Percentiles rank a stretch among this genome's conserved stretches.
phyloP scores from a whole-genome alignment of 306 rosid species.

The Mucuna pruriens region DNA sequence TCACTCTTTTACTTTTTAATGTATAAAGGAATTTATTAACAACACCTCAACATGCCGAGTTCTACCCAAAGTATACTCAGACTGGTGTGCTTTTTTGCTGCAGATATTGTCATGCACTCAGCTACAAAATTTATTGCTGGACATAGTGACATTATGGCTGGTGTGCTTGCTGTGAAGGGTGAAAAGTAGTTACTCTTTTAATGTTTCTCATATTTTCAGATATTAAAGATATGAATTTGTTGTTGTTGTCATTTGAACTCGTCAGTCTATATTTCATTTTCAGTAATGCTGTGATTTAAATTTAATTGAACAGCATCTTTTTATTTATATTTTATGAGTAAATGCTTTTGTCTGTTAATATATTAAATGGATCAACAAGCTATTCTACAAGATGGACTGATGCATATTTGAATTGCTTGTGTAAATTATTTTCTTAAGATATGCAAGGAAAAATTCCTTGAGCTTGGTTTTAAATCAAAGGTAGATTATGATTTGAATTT shows the following conservation, averaged over 20 bases:
- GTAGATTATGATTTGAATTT: constrained; percentile 10
- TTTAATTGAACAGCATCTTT: neutral
- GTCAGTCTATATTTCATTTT: constrained; percentile 16
- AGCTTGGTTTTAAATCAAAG: constrained; percentile 2
- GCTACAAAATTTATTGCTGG: constrained; percentile 96
- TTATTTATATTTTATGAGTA: neutral
- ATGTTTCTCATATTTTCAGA: constrained; percentile 33
- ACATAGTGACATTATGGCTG: constrained; percentile 93
- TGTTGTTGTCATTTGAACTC: constrained; percentile 7
- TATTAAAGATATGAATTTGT: neutral
- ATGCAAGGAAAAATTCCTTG: neutral
- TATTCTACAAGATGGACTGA: constrained; percentile 11
- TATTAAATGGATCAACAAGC: constrained; percentile 1
- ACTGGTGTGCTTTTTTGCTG: constrained; percentile 32
- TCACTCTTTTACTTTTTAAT: neutral
- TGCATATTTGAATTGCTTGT: constrained; percentile 20
- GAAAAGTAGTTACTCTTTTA: constrained; percentile 64
- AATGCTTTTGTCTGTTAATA: neutral
- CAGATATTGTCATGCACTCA: constrained; percentile 93
- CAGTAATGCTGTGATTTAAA: neutral
- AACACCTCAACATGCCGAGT: neutral
- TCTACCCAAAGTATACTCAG: neutral
- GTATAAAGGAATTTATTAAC: neutral
- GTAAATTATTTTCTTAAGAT: constrained; percentile 5
- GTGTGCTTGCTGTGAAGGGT: constrained; percentile 87